Percentiles rank a stretch among this genome's conserved stretches.
phyloP scores from a whole-genome alignment of 1,139 yeast species.

The Williopsis jadinii region DNA sequence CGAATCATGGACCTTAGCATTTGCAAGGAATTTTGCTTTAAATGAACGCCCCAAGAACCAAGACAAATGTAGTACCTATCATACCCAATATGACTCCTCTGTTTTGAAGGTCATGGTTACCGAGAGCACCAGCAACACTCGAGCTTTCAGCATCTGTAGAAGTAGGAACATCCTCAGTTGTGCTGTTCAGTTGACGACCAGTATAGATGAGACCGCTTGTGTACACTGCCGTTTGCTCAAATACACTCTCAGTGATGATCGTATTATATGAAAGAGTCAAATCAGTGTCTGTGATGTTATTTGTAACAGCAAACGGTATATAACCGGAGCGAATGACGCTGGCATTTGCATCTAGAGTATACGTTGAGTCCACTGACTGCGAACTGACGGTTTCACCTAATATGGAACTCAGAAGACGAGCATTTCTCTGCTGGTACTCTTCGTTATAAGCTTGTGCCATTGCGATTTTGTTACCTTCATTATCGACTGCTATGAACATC shows the following conservation, averaged over 20 bases:
- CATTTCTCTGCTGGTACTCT: not conserved
- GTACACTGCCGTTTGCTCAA: constrained; percentile 8
- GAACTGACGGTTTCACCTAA: constrained; percentile 3
- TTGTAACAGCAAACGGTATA: constrained; percentile 43
- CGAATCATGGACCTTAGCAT: too few species aligned
- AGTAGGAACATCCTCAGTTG: not conserved
- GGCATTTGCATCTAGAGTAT: constrained; percentile 10
- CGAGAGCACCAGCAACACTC: not conserved
- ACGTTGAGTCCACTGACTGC: not conserved
- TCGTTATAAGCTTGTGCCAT: constrained; percentile 38
- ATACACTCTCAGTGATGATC: constrained; percentile 1
- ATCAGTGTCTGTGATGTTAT: constrained; percentile 25
- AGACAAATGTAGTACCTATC: not conserved
- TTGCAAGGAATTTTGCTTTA: not conserved
- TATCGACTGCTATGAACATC: constrained; percentile 61
- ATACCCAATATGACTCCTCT: not conserved
- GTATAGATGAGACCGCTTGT: constrained; percentile 11
- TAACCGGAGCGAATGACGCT: constrained; percentile 33
- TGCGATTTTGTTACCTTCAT: constrained; percentile 51
- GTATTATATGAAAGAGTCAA: constrained; percentile 23
- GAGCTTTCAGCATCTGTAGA: not conserved
- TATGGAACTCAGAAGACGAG: not conserved
- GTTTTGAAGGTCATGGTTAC: not conserved
- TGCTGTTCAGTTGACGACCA: constrained; percentile 7
- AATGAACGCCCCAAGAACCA: not conserved